phyloP scores from a whole-genome alignment of 352 stramenopile genomes.

The Phytopythium aichiense region DNA sequence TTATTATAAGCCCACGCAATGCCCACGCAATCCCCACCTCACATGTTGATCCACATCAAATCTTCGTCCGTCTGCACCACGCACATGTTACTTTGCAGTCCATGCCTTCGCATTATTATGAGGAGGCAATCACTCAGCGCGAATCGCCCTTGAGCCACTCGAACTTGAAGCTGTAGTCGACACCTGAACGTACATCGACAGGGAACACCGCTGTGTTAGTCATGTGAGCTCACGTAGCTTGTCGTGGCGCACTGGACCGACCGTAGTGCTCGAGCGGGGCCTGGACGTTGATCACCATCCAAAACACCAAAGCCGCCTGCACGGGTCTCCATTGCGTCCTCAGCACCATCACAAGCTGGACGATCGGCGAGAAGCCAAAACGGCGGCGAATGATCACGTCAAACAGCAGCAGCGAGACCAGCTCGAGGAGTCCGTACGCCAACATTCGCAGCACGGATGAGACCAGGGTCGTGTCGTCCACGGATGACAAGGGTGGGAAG shows the following conservation, averaged over 20 bases:
- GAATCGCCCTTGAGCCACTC: not conserved
- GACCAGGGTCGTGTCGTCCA: not conserved
- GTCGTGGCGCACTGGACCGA: not conserved
- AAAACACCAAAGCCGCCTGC: not conserved
- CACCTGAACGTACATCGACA: not conserved
- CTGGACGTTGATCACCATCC: not conserved
- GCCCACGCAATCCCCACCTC: too few species aligned
- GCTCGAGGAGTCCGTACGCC: not conserved
- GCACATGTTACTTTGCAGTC: too few species aligned
- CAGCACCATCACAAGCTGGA: not conserved
- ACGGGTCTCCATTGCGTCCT: not conserved
- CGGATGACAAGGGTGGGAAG: not conserved
- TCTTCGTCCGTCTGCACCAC: not conserved
- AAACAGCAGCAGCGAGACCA: not conserved
- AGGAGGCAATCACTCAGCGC: not conserved
- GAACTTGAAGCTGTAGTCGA: slow-evolving; percentile 5
- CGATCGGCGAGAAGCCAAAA: not conserved
- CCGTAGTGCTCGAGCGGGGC: not conserved
- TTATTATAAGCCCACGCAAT: slow-evolving; percentile 21
- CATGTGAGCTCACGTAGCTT: not conserved
- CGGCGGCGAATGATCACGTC: not conserved
- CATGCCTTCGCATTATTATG: too few species aligned
- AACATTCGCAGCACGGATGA: not conserved
- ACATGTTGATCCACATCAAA: not conserved
- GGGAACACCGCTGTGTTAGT: not conserved